These are phyloP conservation scores for Psilocybe subaeruginosa DNA, from an alignment of 768 basidiomycete genomes.

Conservation along the genomic window DNA sequence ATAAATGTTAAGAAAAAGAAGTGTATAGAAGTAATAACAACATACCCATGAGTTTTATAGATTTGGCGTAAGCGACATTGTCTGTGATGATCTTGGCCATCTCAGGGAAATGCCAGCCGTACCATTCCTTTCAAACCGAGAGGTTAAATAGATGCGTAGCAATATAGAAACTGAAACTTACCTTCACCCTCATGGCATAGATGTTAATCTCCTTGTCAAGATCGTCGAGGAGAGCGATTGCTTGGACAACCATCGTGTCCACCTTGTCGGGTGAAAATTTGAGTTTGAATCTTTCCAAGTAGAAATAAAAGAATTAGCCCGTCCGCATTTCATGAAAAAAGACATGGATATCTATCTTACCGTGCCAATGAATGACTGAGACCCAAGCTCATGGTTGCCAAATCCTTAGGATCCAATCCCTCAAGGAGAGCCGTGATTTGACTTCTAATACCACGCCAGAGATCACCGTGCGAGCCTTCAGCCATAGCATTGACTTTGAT, in stretches of 20 bases:
- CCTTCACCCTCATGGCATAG: conserved; percentile 99
- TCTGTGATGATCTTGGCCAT: conserved; percentile 98
- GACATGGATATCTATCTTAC: conserved; percentile 35
- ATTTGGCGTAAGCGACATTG: conserved; percentile 96
- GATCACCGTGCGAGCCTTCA: conserved; percentile 61
- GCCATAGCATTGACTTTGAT: conserved; percentile 77
- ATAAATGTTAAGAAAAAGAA: neutral
- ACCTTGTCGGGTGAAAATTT: conserved; percentile 99
- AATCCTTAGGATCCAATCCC: conserved; percentile 89
- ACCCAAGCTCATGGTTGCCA: conserved; percentile 97
- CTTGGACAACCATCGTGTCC: conserved; percentile 99
- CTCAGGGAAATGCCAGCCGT: conserved; percentile 99
- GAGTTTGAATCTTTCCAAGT: conserved; percentile 81
- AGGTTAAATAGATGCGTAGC: neutral
- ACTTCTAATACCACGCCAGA: conserved; percentile 94
- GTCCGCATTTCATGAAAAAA: neutral
- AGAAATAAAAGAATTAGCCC: neutral
- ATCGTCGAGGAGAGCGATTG: conserved; percentile 96
- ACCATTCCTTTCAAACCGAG: conserved; percentile 82
- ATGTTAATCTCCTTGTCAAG: conserved; percentile 99
- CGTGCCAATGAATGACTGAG: conserved; percentile 95
- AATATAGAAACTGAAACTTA: conserved; percentile 28
- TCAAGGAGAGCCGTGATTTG: conserved; percentile 88
- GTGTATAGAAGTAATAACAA: conserved; percentile 4
- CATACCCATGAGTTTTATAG: conserved; percentile 87